Base-by-base conservation (phyloP, 2,329 filamentous ascomycete species). In the Graphiopsis chlorocephala region DNA sequence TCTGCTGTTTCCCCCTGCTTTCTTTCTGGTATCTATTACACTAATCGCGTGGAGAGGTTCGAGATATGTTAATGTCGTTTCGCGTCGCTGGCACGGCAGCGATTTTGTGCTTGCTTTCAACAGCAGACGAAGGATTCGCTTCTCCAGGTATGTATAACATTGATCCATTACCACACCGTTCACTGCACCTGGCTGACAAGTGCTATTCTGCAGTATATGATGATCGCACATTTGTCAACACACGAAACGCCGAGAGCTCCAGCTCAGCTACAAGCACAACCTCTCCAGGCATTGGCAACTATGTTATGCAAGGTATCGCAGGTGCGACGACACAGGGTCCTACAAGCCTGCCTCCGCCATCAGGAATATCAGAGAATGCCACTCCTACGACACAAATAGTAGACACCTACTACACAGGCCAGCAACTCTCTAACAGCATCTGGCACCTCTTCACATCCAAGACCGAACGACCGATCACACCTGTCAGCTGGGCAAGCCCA, bases 291-390 rank as follows among this genome's bases (percentile, higher is more conserved):
- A 26, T 50, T 28, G 47, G 23, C 25, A 26, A 50, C 25, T 50
- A 50, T 50, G 47, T 50, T 5, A 50, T 72, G 47, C 47, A 50
- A 26, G 47, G 47, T 23, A 50, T 50, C 8, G 23, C 23, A 23
- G 47, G 25, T 50, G 47, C 47, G 25, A 50, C 47, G 11, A 50
- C 47, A 15, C 23, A 26, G 11, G 14, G 25, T 28, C 23, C 47
- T 7, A 50, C 25, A 15, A 50, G 3, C 14, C 23, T 50, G 14
- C 47, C 47, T 50, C 47, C 47, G 28, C 25, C 47, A 26, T 50
- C 47, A 26, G 25, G 23, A 14, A 26, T 23, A 26, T 50, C 47
- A 15, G 23, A 50, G 23, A 12, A 50, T 50, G 47, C 6, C 25
- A 26, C 47, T 25, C 47, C 47, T 50, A 50, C 47, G 8, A 50